Conservation (phyloP, 768 basidiomycete species). For the Pleurotus sapidus region DNA sequence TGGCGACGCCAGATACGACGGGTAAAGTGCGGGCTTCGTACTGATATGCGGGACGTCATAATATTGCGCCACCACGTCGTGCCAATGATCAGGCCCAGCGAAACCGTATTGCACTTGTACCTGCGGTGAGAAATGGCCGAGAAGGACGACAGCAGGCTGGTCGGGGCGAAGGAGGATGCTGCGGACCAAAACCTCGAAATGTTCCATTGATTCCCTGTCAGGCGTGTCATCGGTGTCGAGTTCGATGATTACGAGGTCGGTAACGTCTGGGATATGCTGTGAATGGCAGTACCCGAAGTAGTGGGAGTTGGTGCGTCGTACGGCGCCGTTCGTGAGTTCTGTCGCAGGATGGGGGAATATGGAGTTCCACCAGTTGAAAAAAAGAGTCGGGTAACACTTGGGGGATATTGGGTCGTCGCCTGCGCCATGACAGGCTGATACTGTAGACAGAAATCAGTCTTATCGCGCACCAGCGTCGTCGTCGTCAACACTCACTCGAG, state of each 20-base stretch:
- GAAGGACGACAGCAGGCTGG: conserved; percentile 86
- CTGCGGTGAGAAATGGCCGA: conserved; percentile 96
- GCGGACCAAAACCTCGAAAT: conserved; percentile 91
- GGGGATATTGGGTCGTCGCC: conserved; percentile 87
- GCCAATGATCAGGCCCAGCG: conserved; percentile 87
- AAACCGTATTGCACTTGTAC: conserved; percentile 76
- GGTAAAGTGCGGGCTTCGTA: conserved; percentile 79
- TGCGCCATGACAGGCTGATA: conserved; percentile 91
- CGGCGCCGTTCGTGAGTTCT: conserved; percentile 96
- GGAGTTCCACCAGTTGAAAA: conserved; percentile 97
- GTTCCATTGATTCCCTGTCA: conserved; percentile 66
- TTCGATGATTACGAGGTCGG: conserved; percentile 94
- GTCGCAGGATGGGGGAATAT: conserved; percentile 99
- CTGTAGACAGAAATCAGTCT: conserved; percentile 33
- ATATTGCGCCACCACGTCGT: conserved; percentile 89
- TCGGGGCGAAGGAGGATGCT: conserved; percentile 89
- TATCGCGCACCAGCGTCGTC: no score
- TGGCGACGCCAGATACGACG: conserved; percentile 77
- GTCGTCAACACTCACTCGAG: conserved; percentile 52
- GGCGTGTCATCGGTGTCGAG: conserved; percentile 88
- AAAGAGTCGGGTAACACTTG: conserved; percentile 87
- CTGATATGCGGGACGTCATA: conserved; percentile 96
- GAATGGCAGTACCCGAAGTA: conserved; percentile 95
- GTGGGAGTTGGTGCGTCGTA: conserved; percentile 85
- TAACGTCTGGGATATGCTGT: conserved; percentile 91